Evolutionary conservation across 2,329 filamentous ascomycete species (phyloP).

Genomic region (Dothistroma pini): DNA sequence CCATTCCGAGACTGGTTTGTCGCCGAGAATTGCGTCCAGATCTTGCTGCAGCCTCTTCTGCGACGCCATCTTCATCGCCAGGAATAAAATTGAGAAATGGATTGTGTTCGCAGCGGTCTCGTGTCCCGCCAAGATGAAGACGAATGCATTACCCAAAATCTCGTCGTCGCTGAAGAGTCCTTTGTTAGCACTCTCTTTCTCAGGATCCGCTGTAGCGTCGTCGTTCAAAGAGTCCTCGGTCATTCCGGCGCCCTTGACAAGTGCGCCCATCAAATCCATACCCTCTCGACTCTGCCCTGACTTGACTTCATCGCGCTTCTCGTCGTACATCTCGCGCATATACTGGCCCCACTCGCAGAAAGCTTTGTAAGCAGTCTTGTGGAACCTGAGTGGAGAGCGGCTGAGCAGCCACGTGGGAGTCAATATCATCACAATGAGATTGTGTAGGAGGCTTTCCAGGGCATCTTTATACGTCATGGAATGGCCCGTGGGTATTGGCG

Average conservation of each 20-base stretch:
- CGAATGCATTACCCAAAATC: slow-evolving; percentile 67
- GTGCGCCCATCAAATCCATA: slow-evolving; percentile 56
- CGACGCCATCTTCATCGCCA: slow-evolving; percentile 61
- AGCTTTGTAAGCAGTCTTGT: slow-evolving; percentile 53
- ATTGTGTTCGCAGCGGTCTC: slow-evolving; percentile 75
- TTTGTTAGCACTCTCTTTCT: slow-evolving; percentile 48
- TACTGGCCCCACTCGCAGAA: slow-evolving; percentile 64
- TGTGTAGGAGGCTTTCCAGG: slow-evolving; percentile 58
- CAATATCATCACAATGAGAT: slow-evolving; percentile 60
- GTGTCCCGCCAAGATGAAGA: slow-evolving; percentile 67
- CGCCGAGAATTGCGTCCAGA: slow-evolving; percentile 62
- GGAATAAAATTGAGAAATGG: slow-evolving; percentile 65
- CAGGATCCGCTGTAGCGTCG: slow-evolving; percentile 40
- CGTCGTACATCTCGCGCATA: slow-evolving; percentile 64
- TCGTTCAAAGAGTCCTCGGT: slow-evolving; percentile 38
- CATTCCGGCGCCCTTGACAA: slow-evolving; percentile 48
- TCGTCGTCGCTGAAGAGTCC: slow-evolving; percentile 57
- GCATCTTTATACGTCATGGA: slow-evolving; percentile 64
- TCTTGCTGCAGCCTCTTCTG: slow-evolving; percentile 67
- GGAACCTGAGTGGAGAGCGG: slow-evolving; percentile 50
- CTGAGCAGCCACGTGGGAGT: slow-evolving; percentile 55
- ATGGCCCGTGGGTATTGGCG: slow-evolving; percentile 47
- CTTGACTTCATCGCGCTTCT: slow-evolving; percentile 53
- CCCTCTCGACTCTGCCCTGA: slow-evolving; percentile 35
- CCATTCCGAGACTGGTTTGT: slow-evolving; percentile 60